A percentile compares a stretch with the other conserved stretches of the same genome.
Conservation (phyloP, 257 asterid genomes). For the Verbena officinalis region DNA sequence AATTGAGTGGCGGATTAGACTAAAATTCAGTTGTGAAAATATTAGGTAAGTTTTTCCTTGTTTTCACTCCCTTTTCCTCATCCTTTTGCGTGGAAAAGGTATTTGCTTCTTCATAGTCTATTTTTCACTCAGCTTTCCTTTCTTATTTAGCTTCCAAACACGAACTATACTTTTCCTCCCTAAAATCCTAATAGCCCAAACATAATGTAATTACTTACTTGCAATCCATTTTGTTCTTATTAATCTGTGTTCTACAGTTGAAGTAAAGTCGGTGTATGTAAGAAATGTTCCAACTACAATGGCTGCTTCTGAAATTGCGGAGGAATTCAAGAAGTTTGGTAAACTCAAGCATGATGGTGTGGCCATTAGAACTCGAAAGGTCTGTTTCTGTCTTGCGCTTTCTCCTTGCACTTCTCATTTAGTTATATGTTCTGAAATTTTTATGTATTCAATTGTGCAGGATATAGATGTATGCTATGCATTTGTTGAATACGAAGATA, state of each 20-base stretch:
- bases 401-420: slow-evolving; percentile 3
- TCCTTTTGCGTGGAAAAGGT: too few species aligned
- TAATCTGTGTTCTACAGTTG: slow-evolving; percentile 51
- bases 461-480: slow-evolving; percentile 95
- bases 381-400: slow-evolving; percentile 34
- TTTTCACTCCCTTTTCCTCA: too few species aligned
- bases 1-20: too few species aligned
- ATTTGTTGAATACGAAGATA: slow-evolving; percentile 91
- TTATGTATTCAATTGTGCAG: slow-evolving; percentile 44
- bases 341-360: slow-evolving; percentile 85
- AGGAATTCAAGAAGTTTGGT: slow-evolving; percentile 93
- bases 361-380: slow-evolving; percentile 99
- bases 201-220: too few species aligned
- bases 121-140: too few species aligned
- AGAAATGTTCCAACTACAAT: slow-evolving; percentile 90
- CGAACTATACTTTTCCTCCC: too few species aligned
- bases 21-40: too few species aligned
- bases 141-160: background rate
- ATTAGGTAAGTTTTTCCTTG: too few species aligned
- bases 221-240: slow-evolving; percentile 9
- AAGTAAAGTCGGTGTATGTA: slow-evolving; percentile 89
- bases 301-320: slow-evolving; percentile 89
- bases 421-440: slow-evolving; percentile 24
- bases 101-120: too few species aligned
- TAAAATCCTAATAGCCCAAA: too few species aligned